Base-by-base conservation (phyloP, 345 rosid species). In the Brassica incana region DNA sequence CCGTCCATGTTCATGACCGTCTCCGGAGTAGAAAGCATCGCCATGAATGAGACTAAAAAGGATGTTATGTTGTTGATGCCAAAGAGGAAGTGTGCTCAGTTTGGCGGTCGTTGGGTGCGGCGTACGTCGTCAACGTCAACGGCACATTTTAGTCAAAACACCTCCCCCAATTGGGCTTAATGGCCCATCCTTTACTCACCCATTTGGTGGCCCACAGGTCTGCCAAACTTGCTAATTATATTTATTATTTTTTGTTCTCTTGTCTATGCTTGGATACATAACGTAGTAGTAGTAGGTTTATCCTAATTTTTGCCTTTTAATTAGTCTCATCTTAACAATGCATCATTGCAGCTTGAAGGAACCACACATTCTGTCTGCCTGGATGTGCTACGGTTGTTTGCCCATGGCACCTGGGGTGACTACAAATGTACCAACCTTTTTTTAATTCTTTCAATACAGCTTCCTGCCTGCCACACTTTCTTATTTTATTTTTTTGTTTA, bases 391-490 rank as follows among this genome's bases (percentile, higher is more conserved):
- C 86, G 89, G 10, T 81, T 93, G 88, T 96, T 92, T 84, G 92
- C 97, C 2, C 92, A 93, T 72, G 98, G 99, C 71, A 96, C 97
- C 10, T 93, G 98, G 98, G 86, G 84, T 72, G 97, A 96, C 71
- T 96, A 89, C 89, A 96, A 90, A 84, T 80, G 99, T 95, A 86
- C 84, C 83, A 10, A 87, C 84, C 83, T 6, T 14, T 23, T 43
- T 23, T 20, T 1, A 2, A 2, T 1, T 62, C 2, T 43, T 43
- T 43, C 50, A 10, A 43, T 38, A 38, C 43, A 38, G 43, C 43
- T 38, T 10, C 43, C 8, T 7, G 30, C 30, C 30, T 27, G 30
- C 30, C 30, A 38, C 54, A 3, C 45, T 5, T 73, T 73, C 69
- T 62, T 61, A 5, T 33, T 33, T 33, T 5, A 14, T 7, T n/a